phyloP scores from a whole-genome alignment of 225 moss, liverwort and hornwort species.

The Asterella californica region DNA sequence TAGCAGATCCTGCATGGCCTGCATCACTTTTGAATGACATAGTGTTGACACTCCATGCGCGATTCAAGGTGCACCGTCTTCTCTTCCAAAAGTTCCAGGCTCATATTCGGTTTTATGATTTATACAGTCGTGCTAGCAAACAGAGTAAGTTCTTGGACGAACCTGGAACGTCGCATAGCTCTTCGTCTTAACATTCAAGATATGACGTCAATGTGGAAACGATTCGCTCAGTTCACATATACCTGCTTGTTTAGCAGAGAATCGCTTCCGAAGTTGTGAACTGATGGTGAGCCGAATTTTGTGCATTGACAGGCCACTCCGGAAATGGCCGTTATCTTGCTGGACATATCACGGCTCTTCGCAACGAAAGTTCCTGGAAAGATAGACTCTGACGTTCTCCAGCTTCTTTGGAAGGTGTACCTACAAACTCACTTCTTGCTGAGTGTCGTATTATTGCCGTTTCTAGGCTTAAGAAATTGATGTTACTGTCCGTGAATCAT shows the following conservation, averaged over 20 bases:
- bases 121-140: background rate
- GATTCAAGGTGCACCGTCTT: slow-evolving; percentile 68
- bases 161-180: background rate
- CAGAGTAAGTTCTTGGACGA: background rate
- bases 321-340: slow-evolving; percentile 94
- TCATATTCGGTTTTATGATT: background rate
- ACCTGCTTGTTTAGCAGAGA: no score
- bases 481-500: background rate
- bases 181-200: background rate
- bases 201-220: background rate
- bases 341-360: slow-evolving; percentile 97
- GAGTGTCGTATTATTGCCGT: background rate
- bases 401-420: slow-evolving; percentile 95
- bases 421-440: background rate
- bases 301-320: slow-evolving; percentile 75
- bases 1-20: slow-evolving; percentile 90
- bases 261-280: background rate
- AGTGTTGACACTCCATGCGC: slow-evolving; percentile 88
- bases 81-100: background rate
- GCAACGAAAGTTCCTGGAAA: slow-evolving; percentile 98
- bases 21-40: slow-evolving; percentile 93
- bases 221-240: background rate
- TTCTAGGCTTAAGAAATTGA: background rate
- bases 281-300: background rate
- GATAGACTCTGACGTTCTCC: slow-evolving; percentile 96